A percentile compares a stretch with the other conserved stretches of the same genome.
Conservation (phyloP, 345 rosid genomes). For the Nephelium lappaceum region DNA sequence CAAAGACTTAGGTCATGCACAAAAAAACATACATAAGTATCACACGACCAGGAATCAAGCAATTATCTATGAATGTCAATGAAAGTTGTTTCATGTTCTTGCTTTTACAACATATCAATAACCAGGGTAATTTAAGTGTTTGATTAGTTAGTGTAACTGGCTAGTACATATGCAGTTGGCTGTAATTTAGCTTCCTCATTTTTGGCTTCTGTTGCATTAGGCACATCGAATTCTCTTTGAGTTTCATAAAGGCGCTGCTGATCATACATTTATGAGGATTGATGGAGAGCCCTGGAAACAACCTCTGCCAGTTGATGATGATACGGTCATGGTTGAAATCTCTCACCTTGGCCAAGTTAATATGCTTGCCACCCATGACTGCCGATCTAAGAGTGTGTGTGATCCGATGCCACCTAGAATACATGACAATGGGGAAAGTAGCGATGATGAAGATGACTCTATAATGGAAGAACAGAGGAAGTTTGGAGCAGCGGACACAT, state of each 20-base stretch:
- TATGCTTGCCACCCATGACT: constrained; percentile 79
- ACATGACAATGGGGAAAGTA: constrained; percentile 39
- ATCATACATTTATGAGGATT: constrained; percentile 78
- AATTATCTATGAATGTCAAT: not conserved
- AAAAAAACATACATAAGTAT: not conserved
- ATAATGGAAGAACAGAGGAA: constrained; percentile 57
- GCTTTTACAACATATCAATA: not conserved
- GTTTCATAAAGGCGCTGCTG: constrained; percentile 74
- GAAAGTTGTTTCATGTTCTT: not conserved
- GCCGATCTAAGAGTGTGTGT: constrained; percentile 54
- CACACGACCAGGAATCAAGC: not conserved
- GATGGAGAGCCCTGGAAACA: constrained; percentile 98
- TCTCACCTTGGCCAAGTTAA: constrained; percentile 88
- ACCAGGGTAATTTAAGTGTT: not conserved
- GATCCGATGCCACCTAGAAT: constrained; percentile 39
- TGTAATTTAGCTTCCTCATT: not conserved
- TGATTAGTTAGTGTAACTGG: not conserved
- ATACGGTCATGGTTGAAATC: constrained; percentile 78
- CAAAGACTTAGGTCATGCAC: not conserved
- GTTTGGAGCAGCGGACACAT: constrained; percentile 93
- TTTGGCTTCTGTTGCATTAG: constrained; percentile 39
- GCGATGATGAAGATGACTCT: constrained; percentile 41
- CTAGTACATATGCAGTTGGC: not conserved
- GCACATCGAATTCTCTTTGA: constrained; percentile 72
- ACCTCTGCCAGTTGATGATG: constrained; percentile 67